Evolutionary conservation across 345 rosid genomes (phyloP), one percentile per base, ranked within the genome.

Genomic region (Carallia brachiata): DNA sequence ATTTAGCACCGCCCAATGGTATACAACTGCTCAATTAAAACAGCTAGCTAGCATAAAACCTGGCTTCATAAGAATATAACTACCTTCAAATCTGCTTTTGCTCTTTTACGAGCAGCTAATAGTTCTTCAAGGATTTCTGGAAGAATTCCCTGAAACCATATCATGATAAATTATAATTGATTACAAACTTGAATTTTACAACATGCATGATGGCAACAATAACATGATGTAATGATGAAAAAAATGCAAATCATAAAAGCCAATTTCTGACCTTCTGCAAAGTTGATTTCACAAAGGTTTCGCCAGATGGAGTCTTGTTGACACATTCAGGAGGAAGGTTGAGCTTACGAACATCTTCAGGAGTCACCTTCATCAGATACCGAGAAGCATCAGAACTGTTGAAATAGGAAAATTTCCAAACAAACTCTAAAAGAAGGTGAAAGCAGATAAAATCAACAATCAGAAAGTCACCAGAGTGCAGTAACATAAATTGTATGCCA

Each of bases 61-160:
- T 44, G 67, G 50, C 36, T 59, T 61, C 68, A 36, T 32, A 69
- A 71, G 36, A 62, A 47, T 58, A 54, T 31, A 78, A 54, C 72
- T 74, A 89, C 98, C 96, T 92, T 92, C 74, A 95, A 71, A 81
- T 95, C 99, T 36, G 93, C 92, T 84, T 92, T 95, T 66, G 99
- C 98, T 85, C 94, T 86, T 84, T 85, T 95, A 54, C 99, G 97
- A 71, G 99, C 99, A 69, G 84, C 61, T 74, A 95, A 73, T 53
- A 95, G 80, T 79, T 92, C 99, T 88, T 92, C 99, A 48, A 95
- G 97, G 77, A 95, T 95, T 83, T 95, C 99, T 71, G 99, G 99
- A 80, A 95, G 97, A 72, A 95, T 88, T 72, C 98, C 98, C 98
- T 95, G 84, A 64, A 83, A 82, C 61, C 9, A 34, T 44, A 73